A percentile compares a stretch with the other conserved stretches of the same genome.
phyloP scores from a whole-genome alignment of 2,329 filamentous ascomycete genomes.

The Daldinia sp. region DNA sequence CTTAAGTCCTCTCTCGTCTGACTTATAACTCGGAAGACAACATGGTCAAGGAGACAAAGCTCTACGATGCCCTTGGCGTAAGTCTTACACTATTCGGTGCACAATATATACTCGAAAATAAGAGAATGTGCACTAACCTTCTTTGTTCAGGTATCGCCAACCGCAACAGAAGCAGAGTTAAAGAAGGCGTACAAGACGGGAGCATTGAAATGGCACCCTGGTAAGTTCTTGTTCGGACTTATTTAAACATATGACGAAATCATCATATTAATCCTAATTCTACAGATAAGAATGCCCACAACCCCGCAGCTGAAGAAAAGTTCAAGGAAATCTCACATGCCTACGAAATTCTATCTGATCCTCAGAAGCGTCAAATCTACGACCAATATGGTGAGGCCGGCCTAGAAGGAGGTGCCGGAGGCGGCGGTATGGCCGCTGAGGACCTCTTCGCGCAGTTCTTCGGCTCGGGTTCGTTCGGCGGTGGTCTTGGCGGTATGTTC shows the following conservation, averaged over 20 bases:
- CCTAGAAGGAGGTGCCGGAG: conserved; percentile 86
- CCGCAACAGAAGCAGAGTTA: conserved; percentile 84
- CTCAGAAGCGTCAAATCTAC: conserved; percentile 91
- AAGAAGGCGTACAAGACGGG: conserved; percentile 91
- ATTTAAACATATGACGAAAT: neutral
- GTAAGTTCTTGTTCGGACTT: conserved; percentile 60
- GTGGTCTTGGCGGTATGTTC: conserved; percentile 83
- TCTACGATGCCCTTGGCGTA: conserved; percentile 84
- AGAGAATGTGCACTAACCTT: conserved; percentile 37
- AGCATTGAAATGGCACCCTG: conserved; percentile 86
- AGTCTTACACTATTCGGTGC: conserved; percentile 48
- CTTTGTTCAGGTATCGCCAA: conserved; percentile 74
- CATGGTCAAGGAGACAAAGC: conserved; percentile 84
- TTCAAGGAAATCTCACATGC: conserved; percentile 98
- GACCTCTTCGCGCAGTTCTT: conserved; percentile 99
- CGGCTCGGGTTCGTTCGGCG: conserved; percentile 76
- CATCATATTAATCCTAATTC: conserved; percentile 29
- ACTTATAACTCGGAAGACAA: conserved; percentile 52
- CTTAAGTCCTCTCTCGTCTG: conserved; percentile 20
- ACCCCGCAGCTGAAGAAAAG: conserved; percentile 93
- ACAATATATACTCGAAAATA: neutral
- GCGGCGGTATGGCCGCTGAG: conserved; percentile 91
- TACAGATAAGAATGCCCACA: conserved; percentile 94
- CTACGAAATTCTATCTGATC: conserved; percentile 93
- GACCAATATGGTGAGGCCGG: conserved; percentile 99